A percentile compares a stretch with the other conserved stretches of the same genome.
Evolutionary conservation across 83 land plant species (phyloP).

Genomic region (Diphasiastrum complanatum): DNA sequence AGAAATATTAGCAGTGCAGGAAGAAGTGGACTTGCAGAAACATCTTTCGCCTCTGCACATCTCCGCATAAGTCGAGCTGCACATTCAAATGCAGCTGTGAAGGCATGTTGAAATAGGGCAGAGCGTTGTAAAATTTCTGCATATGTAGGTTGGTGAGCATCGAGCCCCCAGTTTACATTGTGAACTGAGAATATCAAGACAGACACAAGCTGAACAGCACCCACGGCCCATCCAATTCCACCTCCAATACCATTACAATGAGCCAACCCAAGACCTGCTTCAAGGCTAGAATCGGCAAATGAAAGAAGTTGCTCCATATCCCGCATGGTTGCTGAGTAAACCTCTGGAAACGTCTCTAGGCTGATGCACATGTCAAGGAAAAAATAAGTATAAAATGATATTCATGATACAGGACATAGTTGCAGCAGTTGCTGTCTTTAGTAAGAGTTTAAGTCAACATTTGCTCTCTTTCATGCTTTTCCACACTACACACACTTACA

Average conservation of each 20-base stretch:
- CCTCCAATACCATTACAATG: slow-evolving; percentile 29
- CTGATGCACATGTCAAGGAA: slow-evolving; percentile 19
- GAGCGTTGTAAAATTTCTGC: slow-evolving; percentile 70
- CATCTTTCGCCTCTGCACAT: slow-evolving; percentile 44
- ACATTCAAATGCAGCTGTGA: slow-evolving; percentile 68
- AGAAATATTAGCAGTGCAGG: slow-evolving; percentile 71
- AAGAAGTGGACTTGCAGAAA: slow-evolving; percentile 50
- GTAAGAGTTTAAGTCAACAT: background rate
- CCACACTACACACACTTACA: too few relatives aligned
- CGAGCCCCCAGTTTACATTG: slow-evolving; percentile 50
- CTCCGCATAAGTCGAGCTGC: slow-evolving; percentile 49
- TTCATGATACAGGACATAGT: background rate
- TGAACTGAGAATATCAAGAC: slow-evolving; percentile 78
- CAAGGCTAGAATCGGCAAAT: slow-evolving; percentile 20
- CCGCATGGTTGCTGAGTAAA: slow-evolving; percentile 19
- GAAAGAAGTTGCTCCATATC: slow-evolving; percentile 48
- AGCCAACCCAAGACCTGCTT: slow-evolving; percentile 49
- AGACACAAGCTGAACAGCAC: slow-evolving; percentile 54
- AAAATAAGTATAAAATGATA: background rate
- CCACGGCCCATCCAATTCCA: slow-evolving; percentile 39
- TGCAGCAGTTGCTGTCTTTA: background rate
- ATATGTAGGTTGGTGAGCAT: slow-evolving; percentile 47
- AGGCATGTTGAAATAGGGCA: slow-evolving; percentile 75
- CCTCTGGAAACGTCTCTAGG: slow-evolving; percentile 28
- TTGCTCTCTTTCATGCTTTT: too few relatives aligned